These are phyloP conservation scores for Chaetomiaceae sp. DNA, from an alignment of 2,329 filamentous ascomycete genomes.

Conservation along the genomic window DNA sequence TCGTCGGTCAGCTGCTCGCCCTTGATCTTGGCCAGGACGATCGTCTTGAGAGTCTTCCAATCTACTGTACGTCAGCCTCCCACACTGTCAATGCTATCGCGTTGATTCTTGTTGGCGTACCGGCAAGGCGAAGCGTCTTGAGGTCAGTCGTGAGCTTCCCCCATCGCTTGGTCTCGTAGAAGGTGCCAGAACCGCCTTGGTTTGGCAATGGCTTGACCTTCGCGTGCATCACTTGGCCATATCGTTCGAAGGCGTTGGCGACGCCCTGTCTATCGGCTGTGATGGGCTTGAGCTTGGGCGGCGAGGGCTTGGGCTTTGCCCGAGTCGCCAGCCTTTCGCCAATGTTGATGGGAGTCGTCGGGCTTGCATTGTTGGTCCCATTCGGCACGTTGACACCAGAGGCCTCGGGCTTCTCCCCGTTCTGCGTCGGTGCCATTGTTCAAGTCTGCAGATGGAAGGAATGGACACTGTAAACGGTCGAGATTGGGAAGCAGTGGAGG, in stretches of 20 bases:
- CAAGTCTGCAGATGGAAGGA: background rate
- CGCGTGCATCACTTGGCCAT: slow-evolving; percentile 38
- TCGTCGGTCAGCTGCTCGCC: slow-evolving; percentile 63
- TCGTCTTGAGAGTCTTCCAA: slow-evolving; percentile 55
- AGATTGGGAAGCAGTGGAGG: background rate
- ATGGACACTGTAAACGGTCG: too few species aligned
- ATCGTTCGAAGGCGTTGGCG: slow-evolving; percentile 31
- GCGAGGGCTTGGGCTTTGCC: slow-evolving; percentile 21
- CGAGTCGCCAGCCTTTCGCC: slow-evolving; percentile 20
- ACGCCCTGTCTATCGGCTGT: slow-evolving; percentile 33
- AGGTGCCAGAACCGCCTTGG: slow-evolving; percentile 59
- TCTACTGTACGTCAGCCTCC: slow-evolving; percentile 38
- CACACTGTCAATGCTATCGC: too few species aligned
- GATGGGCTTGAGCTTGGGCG: slow-evolving; percentile 20
- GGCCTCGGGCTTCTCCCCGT: slow-evolving; percentile 19
- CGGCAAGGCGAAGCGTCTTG: slow-evolving; percentile 46
- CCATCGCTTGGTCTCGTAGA: slow-evolving; percentile 43
- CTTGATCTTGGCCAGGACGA: slow-evolving; percentile 59
- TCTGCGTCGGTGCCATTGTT: slow-evolving; percentile 18
- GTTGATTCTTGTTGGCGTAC: slow-evolving; percentile 29
- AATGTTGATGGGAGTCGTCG: background rate
- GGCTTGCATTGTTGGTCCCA: slow-evolving; percentile 6
- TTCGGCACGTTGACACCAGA: background rate
- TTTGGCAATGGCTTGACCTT: slow-evolving; percentile 59
- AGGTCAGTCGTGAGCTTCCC: slow-evolving; percentile 54